Evolutionary conservation across 139 green algal species (phyloP), one percentile per base, ranked within the genome.

Genomic region (Micromonas commoda): DNA sequence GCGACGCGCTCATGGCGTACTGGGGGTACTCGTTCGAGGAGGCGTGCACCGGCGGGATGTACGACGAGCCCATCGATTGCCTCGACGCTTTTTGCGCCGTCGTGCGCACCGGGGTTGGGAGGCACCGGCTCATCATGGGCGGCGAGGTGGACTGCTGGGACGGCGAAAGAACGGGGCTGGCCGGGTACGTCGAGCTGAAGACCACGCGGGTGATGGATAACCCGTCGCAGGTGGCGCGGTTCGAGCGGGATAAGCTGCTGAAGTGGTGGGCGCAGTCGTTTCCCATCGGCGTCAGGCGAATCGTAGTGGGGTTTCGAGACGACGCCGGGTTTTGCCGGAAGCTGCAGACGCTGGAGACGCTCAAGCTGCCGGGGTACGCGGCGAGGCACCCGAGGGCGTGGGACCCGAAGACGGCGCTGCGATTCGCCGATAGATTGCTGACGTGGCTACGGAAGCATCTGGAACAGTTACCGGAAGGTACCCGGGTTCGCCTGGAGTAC

Each of bases 1-100:
- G 72, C 20, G 53, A 76, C 23, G 39, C 31, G 13, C n/a, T 29
- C 32, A 83, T 83, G 79, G 28, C 32, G 24, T 83, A 80, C 28
- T 83, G 79, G 79, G 79, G 79, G 1, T 83, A 73, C 34, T 72
- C 79, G 1, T 83, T 83, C 45, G 79, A 83, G 61, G 79, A 83
- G 64, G 65, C 37, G 34, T 80, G 71, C 64, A 33, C 69, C 23
- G 70, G 53, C n/a, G 71, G 35, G n/a, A 26, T 24, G 0, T 64
- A 60, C 28, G 26, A 51, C 45, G 20, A 54, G 32, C 33, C 63
- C 53, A 45, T 82, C n/a, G 66, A 82, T 34, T 82, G 57, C 38
- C 32, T 53, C n/a, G 67, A 82, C 16, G 38, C 24, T 2, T 82
- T 78, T 69, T 78, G 72, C 33, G 28, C 13, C 20, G 63, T 80